Evolutionary conservation across 2,329 filamentous ascomycete genomes (phyloP).

Genomic region (Curvularia eragrostidis): DNA sequence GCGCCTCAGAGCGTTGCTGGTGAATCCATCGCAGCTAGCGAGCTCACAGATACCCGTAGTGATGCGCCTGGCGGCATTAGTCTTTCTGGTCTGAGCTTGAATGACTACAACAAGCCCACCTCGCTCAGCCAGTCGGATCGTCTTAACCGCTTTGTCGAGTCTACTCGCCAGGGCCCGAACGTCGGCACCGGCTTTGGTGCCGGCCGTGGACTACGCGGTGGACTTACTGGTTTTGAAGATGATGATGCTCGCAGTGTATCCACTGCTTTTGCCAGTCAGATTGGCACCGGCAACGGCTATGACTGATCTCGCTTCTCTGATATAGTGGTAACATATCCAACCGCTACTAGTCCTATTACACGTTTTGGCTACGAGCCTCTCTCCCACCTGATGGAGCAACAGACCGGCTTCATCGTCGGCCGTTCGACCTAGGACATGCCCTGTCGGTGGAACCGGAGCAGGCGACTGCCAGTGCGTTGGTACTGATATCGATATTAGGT

Average conservation of each 20-base stretch:
- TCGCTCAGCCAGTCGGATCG: conserved; percentile 85
- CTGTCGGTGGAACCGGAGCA: conserved; percentile 7
- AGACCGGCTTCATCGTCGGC: conserved; percentile 8
- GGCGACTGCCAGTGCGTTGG: conserved; percentile 16
- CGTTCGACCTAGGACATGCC: conserved; percentile 3
- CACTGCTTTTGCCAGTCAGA: conserved; percentile 94
- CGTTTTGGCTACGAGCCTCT: conserved; percentile 21
- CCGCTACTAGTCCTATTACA: conserved; percentile 5
- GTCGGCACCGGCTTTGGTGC: conserved; percentile 47
- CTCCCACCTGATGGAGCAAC: conserved; percentile 10
- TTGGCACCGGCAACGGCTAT: conserved; percentile 72
- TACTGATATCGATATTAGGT: conserved; percentile 17
- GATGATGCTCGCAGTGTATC: conserved; percentile 96
- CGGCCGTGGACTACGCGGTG: conserved; percentile 50
- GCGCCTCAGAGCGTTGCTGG: conserved; percentile 81
- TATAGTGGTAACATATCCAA: conserved; percentile 5
- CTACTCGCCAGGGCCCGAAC: conserved; percentile 69
- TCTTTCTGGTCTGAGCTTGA: conserved; percentile 80
- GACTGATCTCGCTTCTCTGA: conserved; percentile 56
- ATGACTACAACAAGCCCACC: conserved; percentile 72
- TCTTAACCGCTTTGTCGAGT: conserved; percentile 92
- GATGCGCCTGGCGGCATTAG: conserved; percentile 86
- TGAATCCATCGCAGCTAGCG: conserved; percentile 90
- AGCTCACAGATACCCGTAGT: conserved; percentile 82
- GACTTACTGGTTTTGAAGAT: conserved; percentile 66